Base-by-base conservation (phyloP, 164 flowering plant genomes). In the Annona squamosa region DNA sequence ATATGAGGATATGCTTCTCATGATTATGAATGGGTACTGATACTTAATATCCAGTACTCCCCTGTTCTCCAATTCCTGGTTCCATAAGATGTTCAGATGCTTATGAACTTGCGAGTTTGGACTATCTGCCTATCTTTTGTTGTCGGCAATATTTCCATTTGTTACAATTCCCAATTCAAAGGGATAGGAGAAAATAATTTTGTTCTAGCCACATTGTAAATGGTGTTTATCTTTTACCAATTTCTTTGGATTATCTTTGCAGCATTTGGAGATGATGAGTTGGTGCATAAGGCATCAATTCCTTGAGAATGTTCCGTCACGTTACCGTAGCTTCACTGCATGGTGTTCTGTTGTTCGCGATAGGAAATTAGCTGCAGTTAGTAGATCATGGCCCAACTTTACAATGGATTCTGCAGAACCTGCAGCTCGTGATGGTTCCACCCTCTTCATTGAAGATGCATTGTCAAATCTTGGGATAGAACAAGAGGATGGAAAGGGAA, bases 381-480 rank as follows among this genome's bases (percentile, higher is more conserved):
- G 46, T 59, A 89, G 99, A 71, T 82, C 97, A 61, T 93, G 98
- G 98, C 94, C 97, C 48, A 88, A 86, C 74, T 77, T 80, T 61
- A 68, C 81, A 69, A 79, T 83, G 72, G 70, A 63, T 65, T 79
- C 85, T 72, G 72, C 78, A 5, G 90, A 86, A 65, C 74, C 86
- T 73, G 47, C 77, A 45, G 43, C 68, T 77, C 87, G 75, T 67
- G 82, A 76, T 76, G 87, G 84, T 1, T 83, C 97, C 59, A 83
- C 83, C 1, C 87, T 96, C 57, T 96, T 96, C 79, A 91, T 96
- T 80, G 99, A 96, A 81, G 99, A 93, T 79, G 99, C 99, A 41
- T 79, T 96, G 56, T 80, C 80, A 68, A 90, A 96, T 86, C 87
- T 96, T 74, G 93, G 87, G 56, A 77, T 81, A 42, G 96, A 87